Evolutionary conservation across 2,329 filamentous ascomycete species (phyloP), one percentile per base, ranked within the genome.

Genomic region (Sporothrix brunneoviolacea): DNA sequence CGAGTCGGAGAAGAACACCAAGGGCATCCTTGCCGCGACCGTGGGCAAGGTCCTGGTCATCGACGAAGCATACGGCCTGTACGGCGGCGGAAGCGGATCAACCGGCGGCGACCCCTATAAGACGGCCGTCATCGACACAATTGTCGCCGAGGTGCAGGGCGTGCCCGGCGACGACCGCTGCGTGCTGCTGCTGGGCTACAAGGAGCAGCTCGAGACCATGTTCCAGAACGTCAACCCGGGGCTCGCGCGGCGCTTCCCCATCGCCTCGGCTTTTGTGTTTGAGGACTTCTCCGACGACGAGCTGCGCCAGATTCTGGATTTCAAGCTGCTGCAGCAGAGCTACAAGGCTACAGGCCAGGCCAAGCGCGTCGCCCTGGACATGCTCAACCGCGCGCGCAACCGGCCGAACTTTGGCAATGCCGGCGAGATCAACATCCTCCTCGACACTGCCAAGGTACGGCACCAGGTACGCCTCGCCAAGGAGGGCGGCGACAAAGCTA

Each of bases 41-140:
- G 56, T 75, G 0, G 87, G 88, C 0, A 91, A 91, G 56, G 84
- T 91, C 0, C 73, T 91, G 0, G 78, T 91, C 13, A 89, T 91
- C 3, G 87, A 91, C 54, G 87, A 93, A 60, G 86, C 86, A 0
- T 91, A 91, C 55, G 80, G 81, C 30, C 70, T 91, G 0, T 77
- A 73, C 40, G 64, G 67, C 1, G 69, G 68, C 0, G 62, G 63
- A n/a, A n/a, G n/a, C n/a, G n/a, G 3, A 63, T 60, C 0, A 59
- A 58, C n/a, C 0, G 62, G 63, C 4, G 22, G 6, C 0, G 68
- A 69, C 13, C 61, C 66, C 0, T 89, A 67, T 66, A 84, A 79
- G 61, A 75, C 71, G 0, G 83, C 80, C 0, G 83, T 88, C 1
- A 73, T 89, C 3, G 86, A 90, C 57, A 88, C 83, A 0, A 81